Evolutionary conservation across 2,329 filamentous ascomycete species (phyloP).

Genomic region (Aspergillus sp.): DNA sequence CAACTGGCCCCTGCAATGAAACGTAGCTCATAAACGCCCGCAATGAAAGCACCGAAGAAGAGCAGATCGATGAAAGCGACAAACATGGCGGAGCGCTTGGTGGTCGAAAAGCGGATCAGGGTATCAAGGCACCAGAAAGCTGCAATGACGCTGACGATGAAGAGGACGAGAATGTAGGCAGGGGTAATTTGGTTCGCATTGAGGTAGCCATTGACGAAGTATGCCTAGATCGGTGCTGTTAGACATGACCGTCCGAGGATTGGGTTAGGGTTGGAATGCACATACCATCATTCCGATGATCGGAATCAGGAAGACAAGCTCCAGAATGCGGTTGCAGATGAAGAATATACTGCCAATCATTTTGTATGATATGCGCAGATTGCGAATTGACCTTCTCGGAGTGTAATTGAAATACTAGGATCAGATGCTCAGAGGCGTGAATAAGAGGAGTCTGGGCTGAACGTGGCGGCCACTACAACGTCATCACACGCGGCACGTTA

Average conservation of each 20-base stretch:
- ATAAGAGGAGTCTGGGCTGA: neutral
- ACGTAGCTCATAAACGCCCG: conserved; percentile 60
- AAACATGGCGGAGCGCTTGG: conserved; percentile 60
- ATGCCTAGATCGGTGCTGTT: conserved; percentile 42
- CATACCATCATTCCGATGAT: conserved; percentile 63
- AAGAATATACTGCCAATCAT: conserved; percentile 61
- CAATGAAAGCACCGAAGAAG: conserved; percentile 66
- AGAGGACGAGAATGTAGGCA: conserved; percentile 62
- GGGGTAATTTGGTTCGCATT: conserved; percentile 60
- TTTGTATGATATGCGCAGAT: conserved; percentile 27
- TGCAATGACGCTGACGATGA: conserved; percentile 64
- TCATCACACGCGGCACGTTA: neutral
- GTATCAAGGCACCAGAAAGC: conserved; percentile 64
- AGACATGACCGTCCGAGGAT: neutral
- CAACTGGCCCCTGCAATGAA: conserved; percentile 67
- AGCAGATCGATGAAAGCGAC: conserved; percentile 63
- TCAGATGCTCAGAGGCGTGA: neutral
- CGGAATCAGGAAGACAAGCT: conserved; percentile 64
- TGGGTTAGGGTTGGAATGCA: conserved; percentile 6
- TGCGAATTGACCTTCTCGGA: neutral
- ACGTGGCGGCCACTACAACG: neutral
- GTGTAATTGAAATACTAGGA: neutral
- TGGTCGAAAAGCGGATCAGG: conserved; percentile 60
- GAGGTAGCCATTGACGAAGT: conserved; percentile 63
- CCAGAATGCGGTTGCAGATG: conserved; percentile 61